Evolutionary conservation across 1,284 basidiomycete species (phyloP).

Genomic region (Sanghuangporus baumii): DNA sequence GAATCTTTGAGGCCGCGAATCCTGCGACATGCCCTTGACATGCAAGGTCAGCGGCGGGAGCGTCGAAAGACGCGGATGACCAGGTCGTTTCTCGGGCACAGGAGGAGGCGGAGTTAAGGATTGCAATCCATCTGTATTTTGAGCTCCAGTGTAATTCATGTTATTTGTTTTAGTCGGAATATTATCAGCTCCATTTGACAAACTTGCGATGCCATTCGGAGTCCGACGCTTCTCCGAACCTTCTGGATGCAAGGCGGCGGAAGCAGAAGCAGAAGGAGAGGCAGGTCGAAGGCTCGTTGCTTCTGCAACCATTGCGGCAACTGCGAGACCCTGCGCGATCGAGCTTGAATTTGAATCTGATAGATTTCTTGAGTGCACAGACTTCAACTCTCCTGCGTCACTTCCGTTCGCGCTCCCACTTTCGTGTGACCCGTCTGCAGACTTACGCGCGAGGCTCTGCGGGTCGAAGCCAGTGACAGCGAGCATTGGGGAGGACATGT

Average conservation of each 20-base stretch:
- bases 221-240: background rate
- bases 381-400: background rate
- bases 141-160: background rate
- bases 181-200: background rate
- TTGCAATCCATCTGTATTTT: background rate
- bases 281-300: conserved; percentile 1
- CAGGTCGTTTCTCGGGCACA: conserved; percentile 3
- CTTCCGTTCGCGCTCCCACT: background rate
- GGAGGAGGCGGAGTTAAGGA: background rate
- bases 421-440: conserved; percentile 2
- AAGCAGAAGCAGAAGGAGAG: background rate
- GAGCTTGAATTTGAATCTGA: background rate
- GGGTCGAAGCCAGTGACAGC: conserved; percentile 1
- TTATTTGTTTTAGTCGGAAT: background rate
- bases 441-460: conserved; percentile 2
- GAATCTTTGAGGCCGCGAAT: conserved; percentile 30
- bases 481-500: conserved; percentile 11
- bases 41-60: conserved; percentile 5
- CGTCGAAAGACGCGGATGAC: conserved; percentile 3
- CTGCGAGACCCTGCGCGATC: conserved; percentile 8
- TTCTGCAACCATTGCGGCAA: conserved; percentile 11
- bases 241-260: background rate
- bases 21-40: conserved; percentile 2
- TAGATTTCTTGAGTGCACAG: background rate
- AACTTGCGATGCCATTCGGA: background rate